Evolutionary conservation across 1,284 basidiomycete genomes (phyloP).

Genomic region (Leccinum fuscescens): DNA sequence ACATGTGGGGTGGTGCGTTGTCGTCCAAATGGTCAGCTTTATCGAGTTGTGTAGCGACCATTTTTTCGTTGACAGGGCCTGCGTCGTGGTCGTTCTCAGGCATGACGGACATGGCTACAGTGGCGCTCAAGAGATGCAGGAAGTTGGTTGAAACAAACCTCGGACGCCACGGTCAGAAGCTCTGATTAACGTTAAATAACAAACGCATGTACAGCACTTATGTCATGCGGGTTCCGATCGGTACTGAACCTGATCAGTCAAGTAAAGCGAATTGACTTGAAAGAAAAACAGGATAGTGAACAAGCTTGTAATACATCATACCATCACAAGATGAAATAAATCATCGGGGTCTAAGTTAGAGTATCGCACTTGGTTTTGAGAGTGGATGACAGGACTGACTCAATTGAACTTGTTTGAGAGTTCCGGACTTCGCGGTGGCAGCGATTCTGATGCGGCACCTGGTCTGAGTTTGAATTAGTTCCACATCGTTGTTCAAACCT

Average conservation of each 20-base stretch:
- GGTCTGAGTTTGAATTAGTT: neutral
- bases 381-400: neutral
- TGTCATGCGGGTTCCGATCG: neutral
- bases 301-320: neutral
- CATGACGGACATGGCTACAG: neutral
- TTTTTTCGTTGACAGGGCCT: neutral
- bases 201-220: neutral
- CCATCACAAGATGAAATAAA: neutral
- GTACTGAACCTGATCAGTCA: neutral
- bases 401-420: neutral
- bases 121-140: neutral
- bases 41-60: neutral
- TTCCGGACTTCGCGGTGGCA: neutral
- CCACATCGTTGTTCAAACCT: neutral
- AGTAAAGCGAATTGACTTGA: neutral
- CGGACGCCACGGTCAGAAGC: neutral
- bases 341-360: neutral
- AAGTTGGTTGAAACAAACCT: neutral
- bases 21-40: neutral
- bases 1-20: neutral
- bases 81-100: neutral
- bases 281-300: neutral
- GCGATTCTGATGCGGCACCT: neutral
- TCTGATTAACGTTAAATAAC: neutral
- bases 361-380: neutral